Evolutionary conservation across 352 stramenopile genomes (phyloP).

Genomic region (Stramenopiles sp.): DNA sequence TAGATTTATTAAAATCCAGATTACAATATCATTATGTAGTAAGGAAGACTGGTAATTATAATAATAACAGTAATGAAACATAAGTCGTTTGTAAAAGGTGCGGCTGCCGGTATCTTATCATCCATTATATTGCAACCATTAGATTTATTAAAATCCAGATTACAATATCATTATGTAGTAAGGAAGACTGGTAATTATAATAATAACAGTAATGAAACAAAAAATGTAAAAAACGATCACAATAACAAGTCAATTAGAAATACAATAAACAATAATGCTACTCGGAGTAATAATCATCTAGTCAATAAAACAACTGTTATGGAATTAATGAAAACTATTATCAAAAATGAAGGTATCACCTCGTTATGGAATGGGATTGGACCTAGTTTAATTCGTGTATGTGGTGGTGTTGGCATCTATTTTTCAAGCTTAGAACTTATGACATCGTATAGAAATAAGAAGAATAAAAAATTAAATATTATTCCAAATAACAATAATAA

Average conservation of each 20-base stretch:
- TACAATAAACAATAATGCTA: too few species aligned
- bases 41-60: not conserved
- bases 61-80: not conserved
- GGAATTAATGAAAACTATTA: not conserved
- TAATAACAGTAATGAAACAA: too few species aligned
- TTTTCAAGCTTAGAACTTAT: slow-evolving; percentile 30
- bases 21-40: not conserved
- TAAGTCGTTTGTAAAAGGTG: slow-evolving; percentile 4
- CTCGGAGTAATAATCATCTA: too few species aligned
- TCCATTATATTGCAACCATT: not conserved
- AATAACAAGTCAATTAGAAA: not conserved
- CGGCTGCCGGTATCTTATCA: not conserved
- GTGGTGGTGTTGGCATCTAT: slow-evolving; percentile 50
- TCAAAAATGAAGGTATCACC: slow-evolving; percentile 19
- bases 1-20: not conserved
- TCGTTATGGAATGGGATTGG: slow-evolving; percentile 55
- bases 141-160: not conserved
- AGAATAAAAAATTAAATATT: not conserved
- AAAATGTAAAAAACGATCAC: not conserved
- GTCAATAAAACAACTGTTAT: too few species aligned
- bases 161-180: slow-evolving; percentile 1
- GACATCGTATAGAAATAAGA: not conserved
- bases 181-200: not conserved
- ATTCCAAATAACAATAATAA: not conserved
- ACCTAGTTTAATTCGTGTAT: slow-evolving; percentile 47